Conservation (phyloP, 2,329 filamentous ascomycete genomes). For the Gyromitra esculenta region DNA sequence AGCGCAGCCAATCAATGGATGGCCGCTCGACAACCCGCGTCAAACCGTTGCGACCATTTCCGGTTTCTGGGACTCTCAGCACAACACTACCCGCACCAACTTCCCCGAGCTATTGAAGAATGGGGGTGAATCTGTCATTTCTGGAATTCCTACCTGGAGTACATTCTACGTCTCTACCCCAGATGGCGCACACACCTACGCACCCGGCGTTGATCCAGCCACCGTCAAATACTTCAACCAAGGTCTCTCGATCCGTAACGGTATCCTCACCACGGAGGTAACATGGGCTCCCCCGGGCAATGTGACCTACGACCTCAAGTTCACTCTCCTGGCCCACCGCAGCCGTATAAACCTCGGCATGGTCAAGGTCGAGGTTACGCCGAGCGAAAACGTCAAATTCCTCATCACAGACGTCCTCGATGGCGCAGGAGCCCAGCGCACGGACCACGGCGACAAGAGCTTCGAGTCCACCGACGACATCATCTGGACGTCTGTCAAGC, state of each 20-base stretch:
- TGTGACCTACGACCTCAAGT: conserved; percentile 69
- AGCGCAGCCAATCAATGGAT: conserved; percentile 66
- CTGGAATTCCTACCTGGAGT: conserved; percentile 74
- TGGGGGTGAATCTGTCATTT: conserved; percentile 75
- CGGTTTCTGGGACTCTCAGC: conserved; percentile 73
- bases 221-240: conserved; percentile 71
- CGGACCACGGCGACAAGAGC: conserved; percentile 68
- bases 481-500: conserved; percentile 74
- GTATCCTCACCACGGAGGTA: conserved; percentile 72
- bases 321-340: conserved; percentile 62
- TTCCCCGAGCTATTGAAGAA: conserved; percentile 75
- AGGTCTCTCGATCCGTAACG: conserved; percentile 71
- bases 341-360: conserved; percentile 62
- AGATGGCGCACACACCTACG: conserved; percentile 63
- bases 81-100: conserved; percentile 69
- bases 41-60: conserved; percentile 74
- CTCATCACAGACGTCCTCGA: conserved; percentile 74
- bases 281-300: conserved; percentile 70
- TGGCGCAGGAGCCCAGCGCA: conserved; percentile 73
- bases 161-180: conserved; percentile 56
- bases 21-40: conserved; percentile 72
- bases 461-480: conserved; percentile 63
- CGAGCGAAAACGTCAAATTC: conserved; percentile 63
- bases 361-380: conserved; percentile 69
- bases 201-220: conserved; percentile 69